Evolutionary conservation across 495 filamentous ascomycete genomes (phyloP), one percentile per base, ranked within the genome.

Genomic region (Aspergillus affinis): DNA sequence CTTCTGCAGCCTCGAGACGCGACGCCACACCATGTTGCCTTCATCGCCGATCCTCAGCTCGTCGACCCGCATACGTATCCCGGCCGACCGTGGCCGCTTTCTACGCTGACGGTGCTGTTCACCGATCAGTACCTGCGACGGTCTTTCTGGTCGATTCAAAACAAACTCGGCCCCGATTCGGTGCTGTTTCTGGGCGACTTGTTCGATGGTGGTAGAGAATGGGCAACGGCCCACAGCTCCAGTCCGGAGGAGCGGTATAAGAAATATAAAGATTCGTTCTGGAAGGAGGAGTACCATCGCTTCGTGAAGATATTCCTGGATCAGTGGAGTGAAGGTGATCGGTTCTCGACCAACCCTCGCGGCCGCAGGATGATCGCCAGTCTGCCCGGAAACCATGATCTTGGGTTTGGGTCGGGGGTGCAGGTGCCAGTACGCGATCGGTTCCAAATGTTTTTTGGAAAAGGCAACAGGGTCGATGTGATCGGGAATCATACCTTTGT

Each of bases 61-160:
- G 91, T 97, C 65, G 95, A 99, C 74, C 91, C 93, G 29, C 94
- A 99, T 70, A 94, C 92, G 15, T 98, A 99, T 70, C 90, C 94
- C 18, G 94, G 89, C 51, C 89, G 95, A 46, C 94, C 94, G 45
- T 94, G 93, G 90, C 88, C 91, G 18, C 76, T 98, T 6, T 90
- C 86, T 20, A 82, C 87, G 2, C 70, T 94, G 51, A 97, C 93
- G 0, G 81, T 93, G 36, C 75, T 81, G 55, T 88, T 95, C 67
- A 96, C 91, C 6, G 95, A 99, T 67, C 87, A 90, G 59, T 99
- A 96, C 66, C 78, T 98, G 58, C 84, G 87, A 18, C 88, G 92
- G 12, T 86, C 88, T 6, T 98, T 93, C 68, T 82, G 78, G 19
- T 79, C 82, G 18, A 79, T 97, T 47, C 89, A 94, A 65, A 69